These are phyloP conservation scores for Suillus subaureus DNA, from an alignment of 768 basidiomycete species.

Conservation along the genomic window DNA sequence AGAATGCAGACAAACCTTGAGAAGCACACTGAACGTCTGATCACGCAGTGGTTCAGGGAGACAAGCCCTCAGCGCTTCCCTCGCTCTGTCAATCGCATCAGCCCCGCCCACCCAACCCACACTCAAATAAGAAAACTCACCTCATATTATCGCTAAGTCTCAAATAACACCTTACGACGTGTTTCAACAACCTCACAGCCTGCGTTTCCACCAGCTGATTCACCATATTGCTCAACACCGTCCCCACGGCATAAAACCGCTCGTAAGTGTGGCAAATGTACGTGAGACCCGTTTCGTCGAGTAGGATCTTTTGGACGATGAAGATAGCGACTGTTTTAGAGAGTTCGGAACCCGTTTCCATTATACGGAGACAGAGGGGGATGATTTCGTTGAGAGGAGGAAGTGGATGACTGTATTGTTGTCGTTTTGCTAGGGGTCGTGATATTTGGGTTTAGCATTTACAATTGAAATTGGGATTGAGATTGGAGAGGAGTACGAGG, in stretches of 20 bases:
- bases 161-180: constrained; percentile 97
- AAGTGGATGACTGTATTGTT: constrained; percentile 99
- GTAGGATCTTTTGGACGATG: constrained; percentile 96
- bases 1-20: constrained; percentile 63
- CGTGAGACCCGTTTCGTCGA: constrained; percentile 96
- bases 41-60: constrained; percentile 94
- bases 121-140: constrained; percentile 45
- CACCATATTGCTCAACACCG: constrained; percentile 98
- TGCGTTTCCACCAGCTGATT: constrained; percentile 97
- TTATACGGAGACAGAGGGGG: constrained; percentile 97
- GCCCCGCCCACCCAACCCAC: neutral
- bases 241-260: constrained; percentile 98
- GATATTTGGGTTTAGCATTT: constrained; percentile 9
- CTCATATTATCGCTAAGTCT: constrained; percentile 94
- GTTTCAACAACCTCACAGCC: constrained; percentile 93
- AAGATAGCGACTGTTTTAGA: constrained; percentile 99
- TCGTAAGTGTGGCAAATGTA: constrained; percentile 99
- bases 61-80: constrained; percentile 94
- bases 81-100: constrained; percentile 56
- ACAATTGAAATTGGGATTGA: neutral
- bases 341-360: constrained; percentile 99
- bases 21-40: constrained; percentile 85
- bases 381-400: constrained; percentile 98
- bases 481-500: neutral
- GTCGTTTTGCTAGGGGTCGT: constrained; percentile 84